Base-by-base conservation (phyloP, 768 basidiomycete genomes). In the Dacryopinax primogenitus region DNA sequence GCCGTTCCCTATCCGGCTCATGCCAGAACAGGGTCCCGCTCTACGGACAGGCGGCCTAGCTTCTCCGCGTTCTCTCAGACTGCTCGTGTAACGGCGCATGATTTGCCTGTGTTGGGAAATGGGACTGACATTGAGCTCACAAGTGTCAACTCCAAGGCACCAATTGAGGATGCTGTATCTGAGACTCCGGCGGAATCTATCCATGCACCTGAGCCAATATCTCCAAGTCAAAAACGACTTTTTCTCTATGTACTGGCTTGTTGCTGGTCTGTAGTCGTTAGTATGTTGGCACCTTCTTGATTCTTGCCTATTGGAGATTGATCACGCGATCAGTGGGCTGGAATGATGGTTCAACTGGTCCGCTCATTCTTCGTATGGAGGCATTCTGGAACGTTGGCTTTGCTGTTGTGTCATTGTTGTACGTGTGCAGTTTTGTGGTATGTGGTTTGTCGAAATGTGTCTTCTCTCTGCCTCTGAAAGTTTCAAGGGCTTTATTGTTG, bases 251-350 rank as follows among this genome's bases (percentile, higher is more conserved):
- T 32, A 13, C 51, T 58, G 26, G 51, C 51, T 21, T 58, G 51
- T 18, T 58, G 51, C 26, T 58, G 51, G 51, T 58, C 51, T 15
- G 51, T 58, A 23, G 51, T 58, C 26, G 51, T 58, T 32, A 58
- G 51, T 58, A 58, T 30, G 51, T 58, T 2, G 9, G 6, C 4
- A 21, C 13, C 4, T 13, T 7, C 11, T 18, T 7, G 30, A 18
- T 18, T 30, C 3, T 23, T 21, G 23, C 18, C 30, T 6, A 13
- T 30, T 26, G 3, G 6, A 9, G 26, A 7, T 6, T 30, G 11
- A 13, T 15, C 15, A 4, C 18, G 12, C 21, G 4, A 23, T 26
- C 3, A 58, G 51, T 58, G 51, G 51, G 51, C 32, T 58, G 51
- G 51, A 58, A 58, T 30, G 51, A 58, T 32, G 51, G 51, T 30